phyloP scores from a whole-genome alignment of 2,329 filamentous ascomycete genomes.

The Seiridium cupressi region DNA sequence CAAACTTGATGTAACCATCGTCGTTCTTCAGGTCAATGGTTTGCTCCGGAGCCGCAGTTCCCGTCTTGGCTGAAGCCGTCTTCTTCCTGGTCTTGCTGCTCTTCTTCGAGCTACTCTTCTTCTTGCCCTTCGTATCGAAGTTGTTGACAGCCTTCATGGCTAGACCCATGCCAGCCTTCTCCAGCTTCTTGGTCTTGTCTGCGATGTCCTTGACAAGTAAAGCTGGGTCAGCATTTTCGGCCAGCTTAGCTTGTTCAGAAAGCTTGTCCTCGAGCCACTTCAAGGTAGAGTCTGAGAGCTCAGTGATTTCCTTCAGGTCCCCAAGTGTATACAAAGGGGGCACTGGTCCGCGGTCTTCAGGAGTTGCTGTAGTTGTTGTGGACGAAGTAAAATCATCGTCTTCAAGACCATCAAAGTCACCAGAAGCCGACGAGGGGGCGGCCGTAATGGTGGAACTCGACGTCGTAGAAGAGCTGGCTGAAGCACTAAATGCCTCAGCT shows the following conservation, averaged over 20 bases:
- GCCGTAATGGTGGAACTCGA: conserved; percentile 42
- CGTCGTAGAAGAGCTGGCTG: conserved; percentile 44
- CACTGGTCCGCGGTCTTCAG: conserved; percentile 52
- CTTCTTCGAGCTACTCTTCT: conserved; percentile 29
- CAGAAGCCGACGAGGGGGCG: conserved; percentile 41
- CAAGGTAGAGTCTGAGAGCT: conserved; percentile 59
- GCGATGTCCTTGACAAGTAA: conserved; percentile 71
- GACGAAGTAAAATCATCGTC: conserved; percentile 54
- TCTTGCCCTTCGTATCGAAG: conserved; percentile 46
- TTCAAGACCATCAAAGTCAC: conserved; percentile 73
- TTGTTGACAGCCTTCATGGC: conserved; percentile 66
- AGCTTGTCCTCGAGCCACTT: conserved; percentile 76
- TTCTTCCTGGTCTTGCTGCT: conserved; percentile 41
- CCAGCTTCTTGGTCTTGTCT: conserved; percentile 67
- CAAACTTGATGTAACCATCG: conserved; percentile 32
- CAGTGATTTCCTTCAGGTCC: conserved; percentile 67
- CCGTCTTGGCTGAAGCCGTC: conserved; percentile 32
- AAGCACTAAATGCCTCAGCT: conserved; percentile 61
- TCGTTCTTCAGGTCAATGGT: conserved; percentile 40
- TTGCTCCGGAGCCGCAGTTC: conserved; percentile 28
- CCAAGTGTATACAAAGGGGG: conserved; percentile 69
- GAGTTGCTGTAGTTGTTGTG: conserved; percentile 37
- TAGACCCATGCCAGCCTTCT: conserved; percentile 67
- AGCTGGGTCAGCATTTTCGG: conserved; percentile 69
- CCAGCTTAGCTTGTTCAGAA: conserved; percentile 68